Conservation (phyloP, 2,329 filamentous ascomycete species). For the Zasmidium cellare region DNA sequence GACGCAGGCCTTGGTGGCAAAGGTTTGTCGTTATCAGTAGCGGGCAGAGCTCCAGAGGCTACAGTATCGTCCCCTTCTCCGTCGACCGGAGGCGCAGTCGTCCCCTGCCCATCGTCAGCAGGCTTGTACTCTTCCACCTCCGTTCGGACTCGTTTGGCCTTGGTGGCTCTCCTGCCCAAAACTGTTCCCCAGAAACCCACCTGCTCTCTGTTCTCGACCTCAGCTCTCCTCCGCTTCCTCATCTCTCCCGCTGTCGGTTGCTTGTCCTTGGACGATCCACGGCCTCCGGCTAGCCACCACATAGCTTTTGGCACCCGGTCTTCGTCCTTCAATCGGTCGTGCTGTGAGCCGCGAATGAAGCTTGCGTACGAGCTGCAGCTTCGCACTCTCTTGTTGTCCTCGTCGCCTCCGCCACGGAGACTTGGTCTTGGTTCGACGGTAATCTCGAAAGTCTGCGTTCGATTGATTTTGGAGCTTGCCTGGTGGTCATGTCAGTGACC, state of each 20-base stretch:
- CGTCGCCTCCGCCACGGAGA: constrained; percentile 5
- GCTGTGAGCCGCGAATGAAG: not conserved
- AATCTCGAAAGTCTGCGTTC: not conserved
- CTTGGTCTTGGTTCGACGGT: not conserved
- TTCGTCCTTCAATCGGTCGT: not conserved
- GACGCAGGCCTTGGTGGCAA: not conserved
- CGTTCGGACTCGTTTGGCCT: not conserved
- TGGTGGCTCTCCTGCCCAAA: not conserved
- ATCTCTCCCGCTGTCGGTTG: constrained; percentile 3
- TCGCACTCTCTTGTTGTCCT: not conserved
- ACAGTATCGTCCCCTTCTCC: not conserved
- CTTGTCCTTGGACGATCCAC: not conserved
- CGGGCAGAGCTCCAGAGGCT: not conserved
- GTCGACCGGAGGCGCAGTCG: not conserved
- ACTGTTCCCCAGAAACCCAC: not conserved
- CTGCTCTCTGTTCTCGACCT: constrained; percentile 3
- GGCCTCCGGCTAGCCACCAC: constrained; percentile 5
- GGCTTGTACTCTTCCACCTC: not conserved
- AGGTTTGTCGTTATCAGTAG: not conserved
- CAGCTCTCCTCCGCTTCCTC: not conserved
- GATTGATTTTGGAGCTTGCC: not conserved
- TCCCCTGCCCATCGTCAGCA: not conserved
- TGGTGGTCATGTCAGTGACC: too few species aligned
- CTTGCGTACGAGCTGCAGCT: not conserved
- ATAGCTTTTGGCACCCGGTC: not conserved